Evolutionary conservation across 73 alveolate species (phyloP).

Genomic region (Uronychia setigera): DNA sequence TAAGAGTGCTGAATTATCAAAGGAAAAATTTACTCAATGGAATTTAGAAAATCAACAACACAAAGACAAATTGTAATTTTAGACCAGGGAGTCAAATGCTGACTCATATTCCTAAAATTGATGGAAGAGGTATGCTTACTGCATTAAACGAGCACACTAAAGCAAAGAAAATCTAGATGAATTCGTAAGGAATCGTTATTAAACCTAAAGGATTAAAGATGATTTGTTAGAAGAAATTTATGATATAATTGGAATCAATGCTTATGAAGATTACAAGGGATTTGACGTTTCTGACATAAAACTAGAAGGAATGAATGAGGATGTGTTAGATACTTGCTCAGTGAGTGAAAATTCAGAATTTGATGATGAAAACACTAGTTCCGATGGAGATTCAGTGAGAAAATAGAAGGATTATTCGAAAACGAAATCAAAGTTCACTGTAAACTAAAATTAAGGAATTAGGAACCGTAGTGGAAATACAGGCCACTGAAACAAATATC

Average conservation of each 20-base stretch:
- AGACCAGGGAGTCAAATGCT: background rate
- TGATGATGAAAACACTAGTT: background rate
- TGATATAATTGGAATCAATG: background rate
- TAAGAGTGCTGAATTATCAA: background rate
- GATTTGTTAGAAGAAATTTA: background rate
- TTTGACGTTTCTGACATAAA: background rate
- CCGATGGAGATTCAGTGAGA: too few relatives aligned
- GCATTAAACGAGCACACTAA: background rate
- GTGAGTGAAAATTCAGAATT: background rate
- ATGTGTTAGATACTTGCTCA: background rate
- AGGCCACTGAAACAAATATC: too few relatives aligned
- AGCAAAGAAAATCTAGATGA: background rate
- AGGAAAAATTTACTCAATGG: background rate
- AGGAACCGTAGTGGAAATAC: too few relatives aligned
- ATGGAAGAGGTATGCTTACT: background rate
- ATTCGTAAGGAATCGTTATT: background rate
- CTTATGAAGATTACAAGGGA: background rate
- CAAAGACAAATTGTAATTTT: background rate
- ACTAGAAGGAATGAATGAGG: background rate
- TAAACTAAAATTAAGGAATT: too few relatives aligned
- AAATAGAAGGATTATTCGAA: too few relatives aligned
- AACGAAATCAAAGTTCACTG: too few relatives aligned
- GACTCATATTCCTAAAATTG: background rate
- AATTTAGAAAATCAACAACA: background rate
- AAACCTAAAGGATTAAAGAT: background rate